phyloP scores from a whole-genome alignment of 306 rosid genomes.

The Boehmeria nivea region DNA sequence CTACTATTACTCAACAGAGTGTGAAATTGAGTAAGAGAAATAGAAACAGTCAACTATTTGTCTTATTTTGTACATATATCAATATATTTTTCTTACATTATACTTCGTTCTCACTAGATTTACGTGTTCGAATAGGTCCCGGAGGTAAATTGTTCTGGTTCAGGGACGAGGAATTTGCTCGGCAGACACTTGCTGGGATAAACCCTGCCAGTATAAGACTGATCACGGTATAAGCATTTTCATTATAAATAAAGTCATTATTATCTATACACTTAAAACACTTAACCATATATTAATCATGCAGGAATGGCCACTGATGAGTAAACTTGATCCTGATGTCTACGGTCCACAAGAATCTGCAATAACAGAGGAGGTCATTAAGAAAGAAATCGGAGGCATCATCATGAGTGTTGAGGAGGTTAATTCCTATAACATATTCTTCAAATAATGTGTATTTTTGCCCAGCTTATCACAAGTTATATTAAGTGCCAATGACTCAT shows the following conservation, averaged over 20 bases:
- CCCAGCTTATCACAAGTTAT: too few relatives aligned
- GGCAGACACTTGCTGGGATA: constrained; percentile 45
- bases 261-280: too few relatives aligned
- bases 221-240: constrained; percentile 24
- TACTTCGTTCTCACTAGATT: too few relatives aligned
- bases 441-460: too few relatives aligned
- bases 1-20: too few relatives aligned
- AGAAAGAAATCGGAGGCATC: constrained; percentile 47
- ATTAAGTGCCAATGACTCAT: too few relatives aligned
- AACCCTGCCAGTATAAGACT: constrained; percentile 31
- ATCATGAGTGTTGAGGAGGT: constrained; percentile 42
- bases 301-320: constrained; percentile 30
- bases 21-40: too few relatives aligned
- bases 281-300: neutral
- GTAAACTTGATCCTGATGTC: constrained; percentile 25
- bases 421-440: too few relatives aligned
- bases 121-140: constrained; percentile 23
- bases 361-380: constrained; percentile 36
- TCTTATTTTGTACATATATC: too few relatives aligned
- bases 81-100: neutral
- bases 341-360: constrained; percentile 51
- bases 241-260: neutral
- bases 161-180: constrained; percentile 38
- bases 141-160: constrained; percentile 36
- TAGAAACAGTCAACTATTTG: too few relatives aligned